phyloP scores from a whole-genome alignment of 495 filamentous ascomycete genomes.

The Glonium stellatum region DNA sequence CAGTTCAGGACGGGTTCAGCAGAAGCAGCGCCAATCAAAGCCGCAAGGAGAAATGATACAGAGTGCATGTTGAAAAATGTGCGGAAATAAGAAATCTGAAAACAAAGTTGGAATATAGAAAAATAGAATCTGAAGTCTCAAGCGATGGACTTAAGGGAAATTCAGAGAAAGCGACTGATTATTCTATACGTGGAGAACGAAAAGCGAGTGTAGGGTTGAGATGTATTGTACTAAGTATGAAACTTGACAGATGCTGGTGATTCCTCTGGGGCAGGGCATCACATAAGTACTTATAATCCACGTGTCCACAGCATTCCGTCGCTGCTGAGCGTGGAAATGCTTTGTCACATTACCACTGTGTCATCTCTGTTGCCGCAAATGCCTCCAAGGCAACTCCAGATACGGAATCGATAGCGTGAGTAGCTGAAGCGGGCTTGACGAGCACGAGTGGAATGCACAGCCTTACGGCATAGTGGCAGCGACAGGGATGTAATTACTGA shows the following conservation, averaged over 20 bases:
- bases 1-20: conserved; percentile 18
- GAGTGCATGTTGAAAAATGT: conserved; percentile 21
- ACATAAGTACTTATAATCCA: conserved; percentile 11
- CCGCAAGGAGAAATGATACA: conserved; percentile 15
- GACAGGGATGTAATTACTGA: conserved; percentile 8
- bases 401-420: conserved; percentile 26
- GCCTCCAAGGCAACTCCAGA: conserved; percentile 9
- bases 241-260: conserved; percentile 16
- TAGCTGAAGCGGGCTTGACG: conserved; percentile 8
- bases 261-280: neutral
- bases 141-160: conserved; percentile 15
- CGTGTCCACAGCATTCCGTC: conserved; percentile 14
- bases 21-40: conserved; percentile 20
- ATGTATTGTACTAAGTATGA: conserved; percentile 6
- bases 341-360: conserved; percentile 19
- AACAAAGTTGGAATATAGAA: conserved; percentile 9
- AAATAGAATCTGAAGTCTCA: conserved; percentile 15
- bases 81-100: conserved; percentile 3
- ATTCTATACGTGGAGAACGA: conserved; percentile 4
- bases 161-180: conserved; percentile 22
- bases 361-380: conserved; percentile 16
- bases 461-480: conserved; percentile 6
- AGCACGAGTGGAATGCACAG: conserved; percentile 11
- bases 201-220: conserved; percentile 24
- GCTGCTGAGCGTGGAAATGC: conserved; percentile 12